Evolutionary conservation across 2,329 filamentous ascomycete species (phyloP).

Genomic region (Magnaporthiopsis incrustans): DNA sequence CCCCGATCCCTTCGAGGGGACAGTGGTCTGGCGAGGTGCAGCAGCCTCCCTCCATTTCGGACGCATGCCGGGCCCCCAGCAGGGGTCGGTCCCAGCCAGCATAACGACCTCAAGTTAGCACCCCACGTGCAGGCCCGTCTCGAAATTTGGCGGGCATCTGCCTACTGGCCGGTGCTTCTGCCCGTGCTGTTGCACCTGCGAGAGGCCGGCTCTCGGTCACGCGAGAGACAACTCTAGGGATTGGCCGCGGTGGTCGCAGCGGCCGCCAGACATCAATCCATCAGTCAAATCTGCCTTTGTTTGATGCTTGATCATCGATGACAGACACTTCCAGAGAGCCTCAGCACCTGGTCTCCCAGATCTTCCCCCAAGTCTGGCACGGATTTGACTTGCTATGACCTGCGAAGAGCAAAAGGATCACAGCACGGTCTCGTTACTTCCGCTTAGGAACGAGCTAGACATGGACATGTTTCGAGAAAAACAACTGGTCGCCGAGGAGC

Average conservation of each 20-base stretch:
- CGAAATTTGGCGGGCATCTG: neutral
- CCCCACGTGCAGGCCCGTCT: constrained; percentile 1
- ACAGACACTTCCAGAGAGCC: neutral
- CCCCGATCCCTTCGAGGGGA: neutral
- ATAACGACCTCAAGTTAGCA: neutral
- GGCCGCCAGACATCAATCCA: neutral
- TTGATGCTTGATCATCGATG: neutral
- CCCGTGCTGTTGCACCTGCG: no score
- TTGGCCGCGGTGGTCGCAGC: neutral
- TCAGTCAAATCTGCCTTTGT: neutral
- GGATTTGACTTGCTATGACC: neutral
- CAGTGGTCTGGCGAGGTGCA: neutral
- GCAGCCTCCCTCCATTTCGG: constrained; percentile 1
- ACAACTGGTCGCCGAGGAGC: neutral
- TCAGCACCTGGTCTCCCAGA: neutral
- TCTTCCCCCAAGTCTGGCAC: neutral
- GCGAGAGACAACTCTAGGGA: neutral
- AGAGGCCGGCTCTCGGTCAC: neutral
- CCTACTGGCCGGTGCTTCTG: neutral
- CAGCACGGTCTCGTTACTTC: neutral
- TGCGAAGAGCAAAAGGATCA: neutral
- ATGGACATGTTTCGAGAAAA: neutral
- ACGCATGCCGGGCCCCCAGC: neutral
- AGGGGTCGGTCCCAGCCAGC: neutral
- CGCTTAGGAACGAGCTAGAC: neutral